Percentiles rank a stretch among this genome's conserved stretches.
These are phyloP conservation scores for Calonectria honghensis DNA, from an alignment of 2,329 filamentous ascomycete species.

Conservation along the genomic window DNA sequence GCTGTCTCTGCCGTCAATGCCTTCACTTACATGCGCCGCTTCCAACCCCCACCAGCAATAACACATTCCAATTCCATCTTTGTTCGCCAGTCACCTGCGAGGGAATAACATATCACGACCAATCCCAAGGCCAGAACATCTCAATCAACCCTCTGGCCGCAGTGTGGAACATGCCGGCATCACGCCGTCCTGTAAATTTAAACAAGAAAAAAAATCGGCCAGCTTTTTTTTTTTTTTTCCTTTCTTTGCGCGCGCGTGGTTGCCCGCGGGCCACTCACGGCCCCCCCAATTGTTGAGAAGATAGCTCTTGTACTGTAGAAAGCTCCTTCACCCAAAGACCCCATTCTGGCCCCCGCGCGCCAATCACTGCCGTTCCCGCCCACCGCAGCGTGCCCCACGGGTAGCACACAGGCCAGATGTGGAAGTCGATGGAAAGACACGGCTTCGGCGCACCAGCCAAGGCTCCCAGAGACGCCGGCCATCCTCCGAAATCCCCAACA, in stretches of 20 bases:
- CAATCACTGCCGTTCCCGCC: slow-evolving; percentile 46
- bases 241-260: background rate
- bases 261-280: background rate
- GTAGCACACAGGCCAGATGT: slow-evolving; percentile 20
- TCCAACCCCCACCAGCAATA: slow-evolving; percentile 5
- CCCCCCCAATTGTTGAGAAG: slow-evolving; percentile 59
- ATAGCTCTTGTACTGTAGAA: background rate
- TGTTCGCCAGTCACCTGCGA: background rate
- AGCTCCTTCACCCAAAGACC: slow-evolving; percentile 32
- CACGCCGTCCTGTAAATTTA: background rate
- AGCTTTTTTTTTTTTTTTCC: background rate
- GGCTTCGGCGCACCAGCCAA: slow-evolving; percentile 7
- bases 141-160: background rate
- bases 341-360: slow-evolving; percentile 28
- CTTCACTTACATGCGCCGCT: slow-evolving; percentile 25
- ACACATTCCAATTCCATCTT: slow-evolving; percentile 8
- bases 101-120: slow-evolving; percentile 13
- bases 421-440: slow-evolving; percentile 34
- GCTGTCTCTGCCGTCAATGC: too few relatives aligned
- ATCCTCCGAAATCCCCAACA: slow-evolving; percentile 55
- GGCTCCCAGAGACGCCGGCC: slow-evolving; percentile 38
- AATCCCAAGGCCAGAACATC: slow-evolving; percentile 4
- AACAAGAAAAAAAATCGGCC: slow-evolving; percentile 11
- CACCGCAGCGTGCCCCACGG: slow-evolving; percentile 24
- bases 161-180: background rate